Evolutionary conservation across 2,329 filamentous ascomycete species (phyloP).

Genomic region (Exophiala viscosa): DNA sequence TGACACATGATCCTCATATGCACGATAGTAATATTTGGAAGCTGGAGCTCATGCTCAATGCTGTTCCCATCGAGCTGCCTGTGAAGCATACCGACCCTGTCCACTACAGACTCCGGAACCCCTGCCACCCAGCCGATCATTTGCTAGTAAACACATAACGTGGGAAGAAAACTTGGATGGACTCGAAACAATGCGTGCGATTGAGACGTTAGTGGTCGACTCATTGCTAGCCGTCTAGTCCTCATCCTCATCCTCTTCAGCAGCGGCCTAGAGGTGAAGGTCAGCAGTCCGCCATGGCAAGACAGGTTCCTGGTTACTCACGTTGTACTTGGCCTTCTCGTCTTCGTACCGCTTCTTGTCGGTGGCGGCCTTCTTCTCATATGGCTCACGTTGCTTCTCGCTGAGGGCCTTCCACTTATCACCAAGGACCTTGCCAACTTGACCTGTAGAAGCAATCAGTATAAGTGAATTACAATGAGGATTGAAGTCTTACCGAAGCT

Average conservation of each 20-base stretch:
- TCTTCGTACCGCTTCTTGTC: slow-evolving; percentile 99
- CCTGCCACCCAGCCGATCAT: slow-evolving; percentile 22
- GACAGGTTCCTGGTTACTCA: slow-evolving; percentile 36
- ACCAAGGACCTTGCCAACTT: slow-evolving; percentile 96
- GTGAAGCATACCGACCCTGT: slow-evolving; percentile 19
- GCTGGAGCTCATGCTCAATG: slow-evolving; percentile 8
- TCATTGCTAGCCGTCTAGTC: slow-evolving; percentile 12
- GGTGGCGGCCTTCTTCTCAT: slow-evolving; percentile 91
- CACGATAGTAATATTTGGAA: neutral
- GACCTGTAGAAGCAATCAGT: slow-evolving; percentile 51
- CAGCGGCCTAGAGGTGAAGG: slow-evolving; percentile 1
- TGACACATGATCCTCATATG: neutral
- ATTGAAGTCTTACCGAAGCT: slow-evolving; percentile 69
- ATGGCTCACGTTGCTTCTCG: slow-evolving; percentile 88
- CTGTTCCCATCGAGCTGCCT: slow-evolving; percentile 12
- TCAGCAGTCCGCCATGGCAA: neutral
- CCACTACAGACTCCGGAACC: slow-evolving; percentile 23
- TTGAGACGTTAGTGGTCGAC: slow-evolving; percentile 1
- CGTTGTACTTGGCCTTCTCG: slow-evolving; percentile 91
- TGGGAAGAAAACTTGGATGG: slow-evolving; percentile 15
- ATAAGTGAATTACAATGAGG: neutral
- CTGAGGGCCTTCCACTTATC: slow-evolving; percentile 97
- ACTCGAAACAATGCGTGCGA: slow-evolving; percentile 1
- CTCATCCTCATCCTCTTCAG: slow-evolving; percentile 18
- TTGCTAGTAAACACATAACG: slow-evolving; percentile 24